Base-by-base conservation (phyloP, 2,329 filamentous ascomycete species). In the Neocucurbitaria cava region DNA sequence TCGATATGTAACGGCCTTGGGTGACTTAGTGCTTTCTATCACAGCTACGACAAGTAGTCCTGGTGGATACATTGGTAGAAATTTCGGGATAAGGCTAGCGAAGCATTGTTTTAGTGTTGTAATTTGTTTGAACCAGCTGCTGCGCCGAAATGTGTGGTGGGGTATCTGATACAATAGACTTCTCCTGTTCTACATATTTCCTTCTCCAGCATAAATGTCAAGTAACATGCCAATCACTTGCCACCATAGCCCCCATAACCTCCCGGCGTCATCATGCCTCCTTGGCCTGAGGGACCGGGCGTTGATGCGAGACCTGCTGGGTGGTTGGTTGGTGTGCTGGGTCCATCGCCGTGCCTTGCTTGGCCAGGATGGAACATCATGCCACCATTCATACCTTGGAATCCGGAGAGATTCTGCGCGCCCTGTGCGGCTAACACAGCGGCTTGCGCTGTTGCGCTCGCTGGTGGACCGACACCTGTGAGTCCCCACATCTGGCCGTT, bases 401-500 rank as follows among this genome's bases (percentile, higher is more conserved):
- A 73, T 5, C 69, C 69, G 1, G 60, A 48, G 11, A 72, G 42
- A 11, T 51, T 66, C 42, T 73, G 70, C n/a, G 63, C 66, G 44
- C 75, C 78, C 51, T 77, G 78, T 49, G 78, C 78, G 15, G 78
- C 78, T 23, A 79, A 72, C 17, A 73, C 70, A 46, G 74, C 72
- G 60, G 70, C 69, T 65, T 82, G 64, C n/a, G 78, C 82, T 68
- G 77, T 85, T 80, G 79, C 86, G 63, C 90, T 83, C 2, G 80
- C 80, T 18, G 80, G 81, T 13, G 78, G 74, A 9, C 77, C 76
- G 10, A 83, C 80, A 26, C 78, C 89, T 47, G 92, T 93, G 9
- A 98, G 81, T 10, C 94, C 94, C 90, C 94, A 98, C 65, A 97
- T 92, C 77, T 96, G 94, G 55, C 93, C 92, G 62, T 96, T 92